Evolutionary conservation across 1,284 basidiomycete genomes (phyloP), one percentile per base, ranked within the genome.

Genomic region (Ganoderma sinense): DNA sequence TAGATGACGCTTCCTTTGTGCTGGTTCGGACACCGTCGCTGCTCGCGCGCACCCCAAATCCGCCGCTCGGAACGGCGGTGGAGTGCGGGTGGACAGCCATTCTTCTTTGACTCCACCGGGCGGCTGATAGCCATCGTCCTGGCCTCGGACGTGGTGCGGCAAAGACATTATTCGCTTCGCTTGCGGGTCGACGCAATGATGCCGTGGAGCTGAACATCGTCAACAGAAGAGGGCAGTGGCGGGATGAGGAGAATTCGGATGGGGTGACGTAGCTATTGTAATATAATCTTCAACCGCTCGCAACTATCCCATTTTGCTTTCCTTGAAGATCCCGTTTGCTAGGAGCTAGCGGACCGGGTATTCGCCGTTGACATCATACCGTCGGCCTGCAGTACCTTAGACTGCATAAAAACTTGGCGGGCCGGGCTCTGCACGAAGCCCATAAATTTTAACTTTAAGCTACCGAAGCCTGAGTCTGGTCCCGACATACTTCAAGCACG

Each of bases 111-210:
- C 65, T 66, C 66, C 66, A 62, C 66, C 13, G 66, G 60, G 66
- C 66, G 66, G 26, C 66, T 62, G 66, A 67, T 67, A 56, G 43
- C 23, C 39, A 66, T 61, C 65, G n/a, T 26, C 31, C 31, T n/a
- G 4, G n/a, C 16, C 16, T 48, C 13, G 56, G 29, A 5, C 11
- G n/a, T 10, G 20, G 36, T 39, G 56, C 33, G 33, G n/a, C 4
- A 16, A 33, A 39, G 39, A 10, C 6, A 36, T 10, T n/a, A 23
- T 39, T 39, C n/a, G 33, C 20, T 20, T 39, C 56, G 56, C 36
- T 59, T 59, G 14, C 10, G 4, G 16, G 31, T 33, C 55, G 11
- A 29, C 7, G 18, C 55, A 58, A 58, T 18, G 55, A 59, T 39
- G 20, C 33, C 20, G 56, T 59, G 33, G 56, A 33, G 36, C 36